Conservation (phyloP, 768 basidiomycete genomes). For the Naganishia vaughanmartiniae region DNA sequence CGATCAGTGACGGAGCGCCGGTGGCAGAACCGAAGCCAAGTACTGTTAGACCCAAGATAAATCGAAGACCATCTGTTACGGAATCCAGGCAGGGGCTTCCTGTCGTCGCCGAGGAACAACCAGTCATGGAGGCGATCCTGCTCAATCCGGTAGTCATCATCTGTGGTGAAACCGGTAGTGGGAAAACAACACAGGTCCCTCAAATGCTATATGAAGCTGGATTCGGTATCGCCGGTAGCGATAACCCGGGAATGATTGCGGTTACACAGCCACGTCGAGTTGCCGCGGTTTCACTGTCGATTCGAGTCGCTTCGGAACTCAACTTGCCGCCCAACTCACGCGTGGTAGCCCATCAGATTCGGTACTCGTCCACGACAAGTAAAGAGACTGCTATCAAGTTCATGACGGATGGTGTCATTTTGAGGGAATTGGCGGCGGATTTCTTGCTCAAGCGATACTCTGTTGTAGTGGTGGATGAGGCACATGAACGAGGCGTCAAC, state of each 20-base stretch:
- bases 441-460: conserved; percentile 93
- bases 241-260: conserved; percentile 97
- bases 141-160: conserved; percentile 83
- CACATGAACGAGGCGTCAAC: conserved; percentile 96
- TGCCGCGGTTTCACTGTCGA: conserved; percentile 92
- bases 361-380: conserved; percentile 92
- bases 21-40: conserved; percentile 18
- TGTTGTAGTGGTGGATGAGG: conserved; percentile 93
- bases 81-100: conserved; percentile 77
- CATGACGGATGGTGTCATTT: conserved; percentile 97
- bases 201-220: conserved; percentile 98
- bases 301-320: conserved; percentile 89
- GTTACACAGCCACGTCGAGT: conserved; percentile 96
- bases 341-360: conserved; percentile 90
- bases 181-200: conserved; percentile 96
- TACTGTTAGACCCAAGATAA: conserved; percentile 57
- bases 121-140: conserved; percentile 85
- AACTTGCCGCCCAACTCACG: conserved; percentile 66
- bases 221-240: conserved; percentile 78
- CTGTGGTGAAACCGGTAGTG: conserved; percentile 93
- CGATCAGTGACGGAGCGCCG: conserved; percentile 19
- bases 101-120: conserved; percentile 87
- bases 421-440: conserved; percentile 86
- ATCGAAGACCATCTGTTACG: conserved; percentile 68
- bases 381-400: conserved; percentile 91